These are phyloP conservation scores for Rubia tinctorum DNA, from an alignment of 305 asterid species.

Conservation along the genomic window DNA sequence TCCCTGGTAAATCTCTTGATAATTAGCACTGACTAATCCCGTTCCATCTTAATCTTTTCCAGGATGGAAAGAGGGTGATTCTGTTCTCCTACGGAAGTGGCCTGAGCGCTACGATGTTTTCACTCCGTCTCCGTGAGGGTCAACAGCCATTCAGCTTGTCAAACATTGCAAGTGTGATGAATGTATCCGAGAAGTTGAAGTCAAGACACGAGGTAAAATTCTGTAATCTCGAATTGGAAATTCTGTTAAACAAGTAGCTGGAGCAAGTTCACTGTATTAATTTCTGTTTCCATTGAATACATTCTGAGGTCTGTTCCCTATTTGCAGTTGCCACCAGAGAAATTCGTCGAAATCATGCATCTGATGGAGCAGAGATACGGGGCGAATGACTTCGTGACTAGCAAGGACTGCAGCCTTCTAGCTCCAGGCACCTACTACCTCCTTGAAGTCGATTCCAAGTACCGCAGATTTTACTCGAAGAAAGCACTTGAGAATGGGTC, in stretches of 20 bases:
- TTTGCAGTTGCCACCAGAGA: constrained; percentile 76
- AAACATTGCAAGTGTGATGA: constrained; percentile 71
- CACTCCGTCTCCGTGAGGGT: constrained; percentile 72
- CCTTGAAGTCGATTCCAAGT: constrained; percentile 91
- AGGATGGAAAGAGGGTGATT: constrained; percentile 91
- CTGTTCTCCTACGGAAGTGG: constrained; percentile 97
- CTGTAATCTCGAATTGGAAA: not conserved
- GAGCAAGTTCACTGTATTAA: not conserved
- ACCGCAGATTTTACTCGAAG: constrained; percentile 79
- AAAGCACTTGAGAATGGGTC: constrained; percentile 55
- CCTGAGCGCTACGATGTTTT: constrained; percentile 81
- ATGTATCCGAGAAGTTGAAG: constrained; percentile 74
- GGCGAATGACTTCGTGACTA: constrained; percentile 74
- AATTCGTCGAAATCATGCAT: constrained; percentile 75
- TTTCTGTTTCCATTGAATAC: not conserved
- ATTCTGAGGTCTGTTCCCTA: not conserved
- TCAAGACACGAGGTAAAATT: constrained; percentile 76
- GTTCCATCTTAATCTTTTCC: constrained; percentile 16
- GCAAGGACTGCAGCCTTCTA: constrained; percentile 84
- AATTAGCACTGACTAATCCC: not conserved
- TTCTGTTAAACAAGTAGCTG: no score
- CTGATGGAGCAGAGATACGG: constrained; percentile 98
- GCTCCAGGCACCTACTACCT: constrained; percentile 86
- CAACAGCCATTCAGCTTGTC: constrained; percentile 83
- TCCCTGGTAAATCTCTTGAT: not conserved